These are phyloP conservation scores for Bolboschoenus planiculmis DNA, from an alignment of 176 grass and related monocot genomes.

Conservation along the genomic window DNA sequence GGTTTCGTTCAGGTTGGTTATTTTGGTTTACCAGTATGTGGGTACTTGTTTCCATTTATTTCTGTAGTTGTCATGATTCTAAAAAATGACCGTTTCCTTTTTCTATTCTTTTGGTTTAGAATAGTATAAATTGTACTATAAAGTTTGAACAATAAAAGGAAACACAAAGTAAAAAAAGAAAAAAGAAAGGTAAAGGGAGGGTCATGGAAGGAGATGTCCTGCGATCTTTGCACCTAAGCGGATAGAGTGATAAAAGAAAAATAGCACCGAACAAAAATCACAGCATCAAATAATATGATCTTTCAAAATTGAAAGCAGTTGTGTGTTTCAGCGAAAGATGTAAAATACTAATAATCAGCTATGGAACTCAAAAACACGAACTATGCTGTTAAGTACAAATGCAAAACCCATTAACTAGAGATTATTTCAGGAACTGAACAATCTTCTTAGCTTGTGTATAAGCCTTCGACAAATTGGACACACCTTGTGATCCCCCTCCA, in stretches of 20 bases:
- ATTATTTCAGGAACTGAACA: not conserved
- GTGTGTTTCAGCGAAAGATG: not conserved
- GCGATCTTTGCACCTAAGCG: no score
- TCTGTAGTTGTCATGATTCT: no score
- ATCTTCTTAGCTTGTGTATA: slow-evolving; percentile 26
- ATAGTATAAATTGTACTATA: no score
- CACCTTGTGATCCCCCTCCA: slow-evolving; percentile 30
- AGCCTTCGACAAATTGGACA: slow-evolving; percentile 33
- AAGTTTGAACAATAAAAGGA: no score
- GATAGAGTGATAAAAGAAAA: not conserved
- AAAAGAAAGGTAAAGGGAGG: no score
- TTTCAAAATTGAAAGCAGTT: not conserved
- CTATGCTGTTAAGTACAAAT: not conserved
- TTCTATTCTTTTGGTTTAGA: no score
- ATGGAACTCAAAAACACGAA: not conserved
- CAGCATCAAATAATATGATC: not conserved
- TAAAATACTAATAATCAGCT: not conserved
- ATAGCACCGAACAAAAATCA: not conserved
- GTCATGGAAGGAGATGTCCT: no score
- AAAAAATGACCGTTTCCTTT: no score
- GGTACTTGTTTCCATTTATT: no score
- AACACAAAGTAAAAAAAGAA: no score
- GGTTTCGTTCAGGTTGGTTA: no score
- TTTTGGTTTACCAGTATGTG: no score
- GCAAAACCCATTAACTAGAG: not conserved